Base-by-base conservation (phyloP, 2,329 filamentous ascomycete species). In the Fusarium falciforme region DNA sequence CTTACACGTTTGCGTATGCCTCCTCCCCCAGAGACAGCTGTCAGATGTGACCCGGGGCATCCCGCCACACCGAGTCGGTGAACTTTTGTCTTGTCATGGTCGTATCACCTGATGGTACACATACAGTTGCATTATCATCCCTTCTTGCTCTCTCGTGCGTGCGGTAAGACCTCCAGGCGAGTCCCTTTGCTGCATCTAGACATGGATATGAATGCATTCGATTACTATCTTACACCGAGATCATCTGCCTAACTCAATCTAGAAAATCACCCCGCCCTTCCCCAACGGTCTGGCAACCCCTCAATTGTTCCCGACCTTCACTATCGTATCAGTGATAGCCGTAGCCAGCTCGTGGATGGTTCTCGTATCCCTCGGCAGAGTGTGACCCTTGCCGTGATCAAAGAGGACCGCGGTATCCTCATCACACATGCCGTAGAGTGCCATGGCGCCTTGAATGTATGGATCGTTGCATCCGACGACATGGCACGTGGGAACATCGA, bases 341-440 rank as follows among this genome's bases (percentile, higher is more conserved):
- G 52, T 55, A 2, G 61, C 83, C 16, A 89, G 78, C 72, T 88
- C 86, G 71, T 83, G 83, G 63, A 88, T 83, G 0, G 86, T 86
- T 16, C 82, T 82, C 63, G 83, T 83, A 64, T 89, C 87, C 69
- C 89, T 83, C 0, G 90, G 90, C 6, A 92, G 82, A 0, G 89
- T 91, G 76, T 92, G 90, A 0, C 90, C 90, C 75, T 91, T 91
- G 6, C 89, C 90, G 71, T 91, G 89, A 73, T 92, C 90, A 69
- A 92, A 92, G n/a, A 92, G 83, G 36, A 86, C 84, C 0, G 89
- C 89, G 1, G 82, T 87, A 66, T 92, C 89, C 1, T 85, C 86
- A 55, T 91, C 88, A 72, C 90, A 92, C 27, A 91, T 85, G 72
- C 90, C 90, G 80, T 88, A 91, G 5, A 92, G 83, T 0, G 89